These are phyloP conservation scores for Furcasterigmium furcatum DNA, from an alignment of 2,329 filamentous ascomycete species.

Conservation along the genomic window DNA sequence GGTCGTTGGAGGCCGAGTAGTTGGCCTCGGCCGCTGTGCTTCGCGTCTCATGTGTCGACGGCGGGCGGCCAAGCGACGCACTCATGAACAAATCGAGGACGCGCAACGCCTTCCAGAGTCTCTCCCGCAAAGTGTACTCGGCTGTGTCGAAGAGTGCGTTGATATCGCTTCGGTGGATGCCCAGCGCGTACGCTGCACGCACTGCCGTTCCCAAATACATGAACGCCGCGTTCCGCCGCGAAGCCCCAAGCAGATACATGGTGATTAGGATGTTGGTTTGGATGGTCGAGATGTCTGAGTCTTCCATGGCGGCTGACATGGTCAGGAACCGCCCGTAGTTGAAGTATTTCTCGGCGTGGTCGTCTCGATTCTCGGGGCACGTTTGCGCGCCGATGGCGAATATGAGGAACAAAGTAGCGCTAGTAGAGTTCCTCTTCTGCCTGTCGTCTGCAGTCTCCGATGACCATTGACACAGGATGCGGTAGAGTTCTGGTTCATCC, in stretches of 20 bases:
- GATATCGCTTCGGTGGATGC: conserved; percentile 24
- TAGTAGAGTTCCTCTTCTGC: too few relatives aligned
- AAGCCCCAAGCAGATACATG: conserved; percentile 30
- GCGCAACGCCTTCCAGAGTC: conserved; percentile 27
- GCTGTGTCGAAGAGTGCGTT: conserved; percentile 18
- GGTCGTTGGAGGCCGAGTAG: conserved; percentile 23
- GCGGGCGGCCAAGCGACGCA: conserved; percentile 26
- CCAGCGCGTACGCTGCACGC: conserved; percentile 30
- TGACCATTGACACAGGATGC: conserved; percentile 24
- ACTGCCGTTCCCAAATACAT: conserved; percentile 33
- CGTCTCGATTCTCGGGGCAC: conserved; percentile 24
- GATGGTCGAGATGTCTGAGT: conserved; percentile 27
- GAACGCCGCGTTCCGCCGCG: conserved; percentile 30
- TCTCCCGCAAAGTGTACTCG: conserved; percentile 21
- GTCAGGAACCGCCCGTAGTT: conserved; percentile 28
- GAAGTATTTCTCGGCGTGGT: conserved; percentile 26
- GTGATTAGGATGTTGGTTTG: conserved; percentile 28
- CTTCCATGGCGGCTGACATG: conserved; percentile 26
- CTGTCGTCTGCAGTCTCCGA: not conserved
- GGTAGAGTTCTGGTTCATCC: too few relatives aligned
- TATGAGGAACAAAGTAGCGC: conserved; percentile 20
- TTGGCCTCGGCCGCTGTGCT: conserved; percentile 13
- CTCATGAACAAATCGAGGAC: conserved; percentile 28
- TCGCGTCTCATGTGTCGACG: conserved; percentile 24
- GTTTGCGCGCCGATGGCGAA: conserved; percentile 28